Evolutionary conservation across 2,329 filamentous ascomycete genomes (phyloP), one percentile per base, ranked within the genome.

Genomic region (Cladophialophora exuberans): DNA sequence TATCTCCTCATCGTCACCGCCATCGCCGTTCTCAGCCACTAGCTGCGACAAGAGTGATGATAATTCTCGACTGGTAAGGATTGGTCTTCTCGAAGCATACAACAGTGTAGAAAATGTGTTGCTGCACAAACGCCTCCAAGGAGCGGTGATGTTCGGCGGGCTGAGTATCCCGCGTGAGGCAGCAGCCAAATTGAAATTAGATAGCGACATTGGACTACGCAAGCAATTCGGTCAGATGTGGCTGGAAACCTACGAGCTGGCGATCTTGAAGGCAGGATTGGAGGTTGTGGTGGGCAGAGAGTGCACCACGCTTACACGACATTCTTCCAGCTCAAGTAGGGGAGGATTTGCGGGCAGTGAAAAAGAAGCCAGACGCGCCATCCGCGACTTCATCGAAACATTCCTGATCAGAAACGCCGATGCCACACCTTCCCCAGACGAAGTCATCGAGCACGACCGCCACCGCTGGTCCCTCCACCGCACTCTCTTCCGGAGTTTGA

Each of bases 251-350:
- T 87, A 87, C 65, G 74, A 84, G 44, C 68, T 77, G 3, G 68
- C 67, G 5, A 69, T 72, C 3, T 70, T 87, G 35, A 73, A 73
- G 50, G 75, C 78, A 1, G 83, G 81, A 2, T 72, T 77, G 15
- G 84, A 87, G 64, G 79, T 81, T 2, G 74, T 87, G 3, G 72
- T 83, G 25, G 84, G 83, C n/a, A 78, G 83, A 22, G 47, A 49
- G 17, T 54, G 51, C 23, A 20, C 26, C 39, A 58, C 28, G 17
- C 17, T 22, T n/a, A 13, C 25, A n/a, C 17, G 15, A 2, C 18
- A 20, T 28, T 43, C 41, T 20, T 41, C 49, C 23, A 39, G 50
- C 25, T 46, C 35, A n/a, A 52, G 42, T 25, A 36, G 17, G 6
- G 43, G n/a, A n/a, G n/a, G n/a, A n/a, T n/a, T n/a, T n/a, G n/a